Evolutionary conservation across 2,329 filamentous ascomycete genomes (phyloP).

Genomic region (Aspergillus sp.): DNA sequence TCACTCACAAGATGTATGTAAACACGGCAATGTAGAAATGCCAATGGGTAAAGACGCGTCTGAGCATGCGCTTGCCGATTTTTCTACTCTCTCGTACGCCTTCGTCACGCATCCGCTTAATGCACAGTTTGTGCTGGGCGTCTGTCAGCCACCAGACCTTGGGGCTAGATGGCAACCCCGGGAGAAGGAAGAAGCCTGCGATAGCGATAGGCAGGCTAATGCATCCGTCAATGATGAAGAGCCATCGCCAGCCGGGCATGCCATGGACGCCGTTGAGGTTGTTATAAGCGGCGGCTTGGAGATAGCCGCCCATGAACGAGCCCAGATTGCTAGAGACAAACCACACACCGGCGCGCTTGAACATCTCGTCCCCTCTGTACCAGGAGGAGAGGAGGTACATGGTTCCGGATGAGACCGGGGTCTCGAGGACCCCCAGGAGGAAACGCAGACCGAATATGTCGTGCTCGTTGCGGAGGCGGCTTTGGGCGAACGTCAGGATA

Average conservation of each 20-base stretch:
- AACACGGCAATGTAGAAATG: slow-evolving; percentile 27
- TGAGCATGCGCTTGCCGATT: slow-evolving; percentile 21
- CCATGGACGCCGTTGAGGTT: slow-evolving; percentile 25
- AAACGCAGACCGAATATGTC: slow-evolving; percentile 34
- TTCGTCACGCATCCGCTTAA: slow-evolving; percentile 14
- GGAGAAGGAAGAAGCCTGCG: slow-evolving; percentile 40
- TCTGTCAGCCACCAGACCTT: slow-evolving; percentile 30
- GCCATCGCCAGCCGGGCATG: slow-evolving; percentile 31
- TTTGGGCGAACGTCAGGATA: slow-evolving; percentile 23
- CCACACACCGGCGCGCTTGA: slow-evolving; percentile 32
- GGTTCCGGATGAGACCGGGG: slow-evolving; percentile 26
- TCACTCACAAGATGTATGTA: slow-evolving; percentile 23
- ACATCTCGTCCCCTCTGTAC: slow-evolving; percentile 37
- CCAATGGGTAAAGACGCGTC: slow-evolving; percentile 28
- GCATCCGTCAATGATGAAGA: slow-evolving; percentile 35
- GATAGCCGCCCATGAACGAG: slow-evolving; percentile 31
- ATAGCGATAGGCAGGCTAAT: slow-evolving; percentile 42
- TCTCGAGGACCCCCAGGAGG: slow-evolving; percentile 29
- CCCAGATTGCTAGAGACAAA: slow-evolving; percentile 27
- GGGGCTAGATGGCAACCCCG: slow-evolving; percentile 30
- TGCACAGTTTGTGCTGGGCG: slow-evolving; percentile 22
- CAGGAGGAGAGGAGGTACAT: slow-evolving; percentile 38
- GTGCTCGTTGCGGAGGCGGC: slow-evolving; percentile 19
- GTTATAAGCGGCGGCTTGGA: slow-evolving; percentile 30
- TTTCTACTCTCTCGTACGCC: slow-evolving; percentile 19